Evolutionary conservation across 2,329 filamentous ascomycete species (phyloP), one percentile per base, ranked within the genome.

Genomic region (Pseudogymnoascus sp.): DNA sequence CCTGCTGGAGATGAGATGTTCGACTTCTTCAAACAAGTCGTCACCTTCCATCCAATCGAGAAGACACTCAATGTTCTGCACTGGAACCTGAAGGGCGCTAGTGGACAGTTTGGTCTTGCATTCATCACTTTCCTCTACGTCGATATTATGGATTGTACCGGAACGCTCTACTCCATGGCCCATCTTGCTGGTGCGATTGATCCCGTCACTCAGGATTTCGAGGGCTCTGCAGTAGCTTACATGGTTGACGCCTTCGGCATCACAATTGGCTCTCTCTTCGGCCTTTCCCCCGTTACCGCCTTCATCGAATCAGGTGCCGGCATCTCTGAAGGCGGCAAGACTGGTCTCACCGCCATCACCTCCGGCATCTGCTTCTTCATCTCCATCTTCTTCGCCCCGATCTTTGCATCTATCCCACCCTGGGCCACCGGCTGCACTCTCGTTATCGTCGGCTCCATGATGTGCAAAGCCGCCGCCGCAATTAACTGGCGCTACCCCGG

Each of bases 401-500:
- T 95, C 62, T 95, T 95, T 70, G 90, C 91, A 8, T 92, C 89
- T 0, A 94, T 95, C 62, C 91, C 91, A 4, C 87, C 90, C 0
- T 95, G 90, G 89, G 91, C 91, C 2, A 96, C 91, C 0, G 91
- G 91, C 57, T 91, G 88, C 71, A 91, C 91, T n/a, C 81, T 95
- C 25, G 81, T 96, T 67, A 84, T 96, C 38, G 90, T 96, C 60
- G 91, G 91, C n/a, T 86, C 86, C 18, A 87, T 95, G 81, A 95
- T 95, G 91, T 85, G 87, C 61, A 82, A 84, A 64, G 81, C 89
- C 1, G 88, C 89, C 11, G 83, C 83, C 14, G 88, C 94, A 65
- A 92, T 96, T 78, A 96, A 96, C 79, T 96, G 91, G 91, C 79
- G 79, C 54, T 95, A 96, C 74, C 79, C 90, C 63, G 90, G 90